phyloP scores from a whole-genome alignment of 345 rosid genomes.

The Durio zibethinus region DNA sequence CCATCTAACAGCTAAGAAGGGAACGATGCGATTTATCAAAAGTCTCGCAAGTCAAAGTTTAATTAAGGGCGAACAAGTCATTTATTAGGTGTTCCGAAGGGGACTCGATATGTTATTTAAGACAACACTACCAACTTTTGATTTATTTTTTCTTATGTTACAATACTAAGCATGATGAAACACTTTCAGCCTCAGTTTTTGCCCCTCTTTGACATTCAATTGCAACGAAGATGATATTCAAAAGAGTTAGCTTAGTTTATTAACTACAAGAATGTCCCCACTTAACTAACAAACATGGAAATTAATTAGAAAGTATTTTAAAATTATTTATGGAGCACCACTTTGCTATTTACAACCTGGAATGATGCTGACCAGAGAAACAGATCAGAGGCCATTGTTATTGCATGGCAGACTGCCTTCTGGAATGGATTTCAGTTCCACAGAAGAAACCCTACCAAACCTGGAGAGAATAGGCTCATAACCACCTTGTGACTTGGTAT shows the following conservation, averaged over 20 bases:
- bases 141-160: too few relatives aligned
- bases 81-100: neutral
- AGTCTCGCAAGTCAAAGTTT: neutral
- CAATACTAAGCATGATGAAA: neutral
- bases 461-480: neutral
- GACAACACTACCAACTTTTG: neutral
- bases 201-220: neutral
- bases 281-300: neutral
- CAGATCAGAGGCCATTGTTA: neutral
- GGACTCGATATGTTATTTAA: too few relatives aligned
- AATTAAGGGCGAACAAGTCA: neutral
- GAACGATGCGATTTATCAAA: neutral
- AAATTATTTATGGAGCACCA: neutral
- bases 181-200: neutral
- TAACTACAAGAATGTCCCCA: neutral
- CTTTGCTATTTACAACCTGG: constrained; percentile 4
- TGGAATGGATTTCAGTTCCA: neutral
- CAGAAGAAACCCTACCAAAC: constrained; percentile 5
- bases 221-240: neutral
- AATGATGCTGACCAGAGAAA: neutral
- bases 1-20: neutral
- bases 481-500: neutral
- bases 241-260: neutral
- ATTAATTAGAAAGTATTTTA: neutral
- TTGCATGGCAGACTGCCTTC: neutral